Evolutionary conservation across 2,329 filamentous ascomycete genomes (phyloP), one percentile per base, ranked within the genome.

Genomic region (Furcasterigmium furcatum): DNA sequence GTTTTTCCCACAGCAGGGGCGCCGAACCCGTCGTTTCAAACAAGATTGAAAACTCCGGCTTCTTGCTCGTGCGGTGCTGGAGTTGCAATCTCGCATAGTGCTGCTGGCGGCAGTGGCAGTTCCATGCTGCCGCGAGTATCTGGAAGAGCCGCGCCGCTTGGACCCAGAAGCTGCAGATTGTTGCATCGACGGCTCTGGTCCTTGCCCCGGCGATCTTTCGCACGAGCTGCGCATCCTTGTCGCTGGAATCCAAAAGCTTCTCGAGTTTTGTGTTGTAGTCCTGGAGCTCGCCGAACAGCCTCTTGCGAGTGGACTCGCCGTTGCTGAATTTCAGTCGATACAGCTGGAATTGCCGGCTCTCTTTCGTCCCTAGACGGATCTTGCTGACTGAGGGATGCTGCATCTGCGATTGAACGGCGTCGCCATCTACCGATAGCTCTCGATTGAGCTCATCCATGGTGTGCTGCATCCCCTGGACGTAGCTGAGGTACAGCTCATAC

Each of bases 111-210:
- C 57, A 60, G 8, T 29, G 29, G 29, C 58, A 60, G 4, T 46
- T 49, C 57, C 58, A 62, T 4, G 52, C 46, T 21, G 45, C 38
- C 9, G 50, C 19, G 3, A 61, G 47, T 0, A 52, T 53, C 13
- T 52, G 50, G 32, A 55, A 61, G 9, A 62, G 27, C 9, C 19
- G 47, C 9, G 49, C 46, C 2, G 59, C 58, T 2, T 53, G 45
- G 8, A 44, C 41, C 58, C 58, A 63, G 24, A 62, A 59, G 10
- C 44, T 47, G 40, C 58, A 58, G 2, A 61, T 24, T 0, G 54
- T 45, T 4, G 39, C 25, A 13, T 54, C 55, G 9, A 46, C 41
- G 27, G 41, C 30, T 14, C n/a, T 41, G 24, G 24, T 16, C 12
- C 20, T 41, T 22, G 25, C n/a, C 7, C 30, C 24, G 13, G 38